Base-by-base conservation (phyloP, 2,329 filamentous ascomycete species). In the Clonostachys rhizophaga region DNA sequence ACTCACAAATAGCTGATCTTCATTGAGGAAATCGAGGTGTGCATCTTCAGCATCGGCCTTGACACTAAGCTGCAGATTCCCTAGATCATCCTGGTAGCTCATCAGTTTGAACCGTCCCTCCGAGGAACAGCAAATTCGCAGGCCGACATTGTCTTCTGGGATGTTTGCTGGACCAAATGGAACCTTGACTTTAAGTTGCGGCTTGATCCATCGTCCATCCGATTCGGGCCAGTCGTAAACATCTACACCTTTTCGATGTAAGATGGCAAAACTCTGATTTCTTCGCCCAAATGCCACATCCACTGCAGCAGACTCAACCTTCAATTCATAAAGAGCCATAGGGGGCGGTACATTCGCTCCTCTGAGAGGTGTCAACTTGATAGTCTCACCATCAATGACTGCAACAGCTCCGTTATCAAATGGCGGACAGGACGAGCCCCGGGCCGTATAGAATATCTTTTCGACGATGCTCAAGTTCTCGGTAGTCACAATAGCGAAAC, bases 281-380 rank as follows among this genome's bases (percentile, higher is more conserved):
- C 77, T 75, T 13, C 72, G 74, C 44, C 82, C 86, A 54, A 96
- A 83, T 0, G 86, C 82, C 45, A 94, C 81, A 66, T 96, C 91
- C 16, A 89, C 69, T 4, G 83, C 77, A 46, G 85, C 83, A 0
- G 76, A 76, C 13, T 79, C 71, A 30, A 87, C 66, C 12, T 70
- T 58, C 16, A 96, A 58, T 48, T 95, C 88, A 54, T 87, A 87
- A 52, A 92, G 76, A 14, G 90, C 83, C 91, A 97, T 96, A 1
- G 94, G 94, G 30, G 94, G 94, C 20, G 94, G 94, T 4, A 96
- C 77, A 57, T 94, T 95, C 12, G 90, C 87, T 44, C 85, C 78
- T 52, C 88, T 79, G 53, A 99, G 78, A 1, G 94, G 90, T 1
- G 94, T 97, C 42, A 97, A 66, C 61, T 95, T 95, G 49, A 97